Evolutionary conservation across 2,329 filamentous ascomycete species (phyloP).

Genomic region (Ophiostoma montium): DNA sequence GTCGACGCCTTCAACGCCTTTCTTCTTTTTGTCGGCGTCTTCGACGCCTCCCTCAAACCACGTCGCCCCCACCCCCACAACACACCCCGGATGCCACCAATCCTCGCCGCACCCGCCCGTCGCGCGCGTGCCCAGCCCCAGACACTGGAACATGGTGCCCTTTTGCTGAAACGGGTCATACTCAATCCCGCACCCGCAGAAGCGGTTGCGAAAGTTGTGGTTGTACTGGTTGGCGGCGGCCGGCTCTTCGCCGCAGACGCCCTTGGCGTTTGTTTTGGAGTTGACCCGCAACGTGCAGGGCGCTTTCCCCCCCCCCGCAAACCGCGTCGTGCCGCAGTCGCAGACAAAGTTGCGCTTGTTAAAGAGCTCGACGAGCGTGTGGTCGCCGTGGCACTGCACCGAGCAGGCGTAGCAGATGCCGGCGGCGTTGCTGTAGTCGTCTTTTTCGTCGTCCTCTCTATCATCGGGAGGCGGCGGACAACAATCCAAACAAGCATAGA

Average conservation of each 20-base stretch:
- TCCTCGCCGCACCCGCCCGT: slow-evolving; percentile 89
- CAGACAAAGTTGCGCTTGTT: slow-evolving; percentile 91
- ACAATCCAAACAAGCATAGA: slow-evolving; percentile 91
- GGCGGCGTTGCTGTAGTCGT: slow-evolving; percentile 44
- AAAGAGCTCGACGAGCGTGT: slow-evolving; percentile 90
- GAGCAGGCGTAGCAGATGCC: slow-evolving; percentile 95
- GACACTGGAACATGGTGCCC: slow-evolving; percentile 95
- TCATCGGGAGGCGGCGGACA: slow-evolving; percentile 62
- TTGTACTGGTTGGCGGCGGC: slow-evolving; percentile 74
- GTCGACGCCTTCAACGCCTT: neutral
- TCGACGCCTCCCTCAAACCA: slow-evolving; percentile 45
- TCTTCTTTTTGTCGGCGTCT: neutral
- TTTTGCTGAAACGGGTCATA: slow-evolving; percentile 85
- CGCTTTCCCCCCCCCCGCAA: slow-evolving; percentile 48
- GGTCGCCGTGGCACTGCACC: slow-evolving; percentile 90
- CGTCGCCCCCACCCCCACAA: slow-evolving; percentile 64
- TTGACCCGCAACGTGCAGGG: slow-evolving; percentile 68
- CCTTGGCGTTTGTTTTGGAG: slow-evolving; percentile 57
- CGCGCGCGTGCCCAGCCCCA: slow-evolving; percentile 67
- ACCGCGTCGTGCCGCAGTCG: slow-evolving; percentile 81
- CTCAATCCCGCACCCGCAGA: slow-evolving; percentile 77
- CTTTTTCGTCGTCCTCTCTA: slow-evolving; percentile 27
- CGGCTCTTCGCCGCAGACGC: slow-evolving; percentile 64
- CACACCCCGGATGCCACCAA: slow-evolving; percentile 92
- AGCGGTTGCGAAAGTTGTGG: slow-evolving; percentile 84